Evolutionary conservation across 352 stramenopile species (phyloP).

Genomic region (Phytophthora lateralis): DNA sequence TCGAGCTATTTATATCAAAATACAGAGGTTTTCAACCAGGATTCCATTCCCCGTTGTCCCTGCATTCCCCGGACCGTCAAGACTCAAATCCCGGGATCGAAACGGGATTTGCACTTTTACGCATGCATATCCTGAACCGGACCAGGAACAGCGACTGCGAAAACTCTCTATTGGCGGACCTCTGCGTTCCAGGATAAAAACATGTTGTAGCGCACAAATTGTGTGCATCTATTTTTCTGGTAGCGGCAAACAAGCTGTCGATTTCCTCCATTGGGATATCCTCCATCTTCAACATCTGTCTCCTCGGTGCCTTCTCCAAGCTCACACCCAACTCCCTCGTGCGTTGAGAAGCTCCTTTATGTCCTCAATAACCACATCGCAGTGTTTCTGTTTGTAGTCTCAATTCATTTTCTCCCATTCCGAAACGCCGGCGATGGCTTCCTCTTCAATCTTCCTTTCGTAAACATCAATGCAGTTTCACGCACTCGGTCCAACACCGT

Average conservation of each 20-base stretch:
- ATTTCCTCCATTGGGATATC: not conserved
- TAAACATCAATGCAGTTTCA: no score
- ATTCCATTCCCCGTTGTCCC: not conserved
- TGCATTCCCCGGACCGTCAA: not conserved
- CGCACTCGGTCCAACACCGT: no score
- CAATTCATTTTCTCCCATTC: no score
- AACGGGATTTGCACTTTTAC: not conserved
- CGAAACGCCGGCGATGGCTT: no score
- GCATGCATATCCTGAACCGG: not conserved
- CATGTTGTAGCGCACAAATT: no score
- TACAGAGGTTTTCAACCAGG: no score
- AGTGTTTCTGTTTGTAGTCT: no score
- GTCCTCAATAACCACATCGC: no score
- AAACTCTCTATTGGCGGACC: not conserved
- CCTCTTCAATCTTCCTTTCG: no score
- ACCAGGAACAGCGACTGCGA: not conserved
- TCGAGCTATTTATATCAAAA: no score
- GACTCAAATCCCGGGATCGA: not conserved
- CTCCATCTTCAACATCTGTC: not conserved
- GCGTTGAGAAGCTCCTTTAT: no score
- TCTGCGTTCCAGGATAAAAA: no score
- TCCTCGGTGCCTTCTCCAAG: not conserved
- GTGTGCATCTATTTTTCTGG: not conserved
- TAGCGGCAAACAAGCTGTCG: not conserved
- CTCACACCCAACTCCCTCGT: not conserved